Base-by-base conservation (phyloP, 2,329 filamentous ascomycete species). In the Simplicillium sp. region DNA sequence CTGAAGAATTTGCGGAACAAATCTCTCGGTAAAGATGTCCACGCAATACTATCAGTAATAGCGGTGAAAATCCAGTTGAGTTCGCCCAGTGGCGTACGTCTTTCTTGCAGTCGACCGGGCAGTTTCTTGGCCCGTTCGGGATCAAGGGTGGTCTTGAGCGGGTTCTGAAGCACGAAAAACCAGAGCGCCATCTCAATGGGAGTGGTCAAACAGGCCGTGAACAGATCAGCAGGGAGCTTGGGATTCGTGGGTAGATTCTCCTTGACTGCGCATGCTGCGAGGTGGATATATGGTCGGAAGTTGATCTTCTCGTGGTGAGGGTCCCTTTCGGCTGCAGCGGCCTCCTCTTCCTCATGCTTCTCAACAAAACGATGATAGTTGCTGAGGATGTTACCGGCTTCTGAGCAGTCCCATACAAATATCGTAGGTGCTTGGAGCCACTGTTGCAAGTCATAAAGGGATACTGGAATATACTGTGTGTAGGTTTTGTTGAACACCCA, bases 401-500 rank as follows among this genome's bases (percentile, higher is more conserved):
- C 88, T 13, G 90, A 96, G 55, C 92, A 96, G 62, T 98, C 92
- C 75, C 94, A 98, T 29, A 98, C 92, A 56, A 94, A 98, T 34
- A 98, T 81, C 45, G 89, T 95, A 1, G 92, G 92, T 1, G 89
- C 90, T 46, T 90, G 88, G 7, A 98, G 77, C 92, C 92, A 98
- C 44, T 86, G 83, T 61, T 97, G 90, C 35, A 98, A 67, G 57
- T 98, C 92, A 54, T 94, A 96, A 8, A 98, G 68, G 1, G 90
- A 95, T 34, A 98, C 86, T 0, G 92, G 92, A 34, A 98, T 98
- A 58, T 98, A 98, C 62, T 98, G 92, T 0, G 92, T 98, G 59
- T 96, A 98, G 50, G 87, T 97, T 52, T 92, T 90, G 64, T 98
- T 98, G 62, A 98, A 98, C 5, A 97, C 94, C 92, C 92, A 98